phyloP scores from a whole-genome alignment of 1,284 basidiomycete species.

The Fistulinella cinereoalba region DNA sequence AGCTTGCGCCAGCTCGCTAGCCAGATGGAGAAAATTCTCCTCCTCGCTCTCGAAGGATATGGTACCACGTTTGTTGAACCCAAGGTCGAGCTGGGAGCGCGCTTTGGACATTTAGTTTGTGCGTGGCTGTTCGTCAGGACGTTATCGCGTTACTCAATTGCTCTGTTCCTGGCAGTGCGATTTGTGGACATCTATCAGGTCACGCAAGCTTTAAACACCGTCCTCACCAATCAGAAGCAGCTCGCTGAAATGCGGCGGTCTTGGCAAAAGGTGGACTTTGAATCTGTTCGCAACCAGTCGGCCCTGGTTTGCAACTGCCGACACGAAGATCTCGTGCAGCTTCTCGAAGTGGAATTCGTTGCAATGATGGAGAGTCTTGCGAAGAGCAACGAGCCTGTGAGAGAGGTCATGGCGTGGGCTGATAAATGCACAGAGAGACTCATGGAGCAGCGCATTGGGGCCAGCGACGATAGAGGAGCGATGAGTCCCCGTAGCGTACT shows the following conservation, averaged over 20 bases:
- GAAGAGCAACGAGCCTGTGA: slow-evolving; percentile 77
- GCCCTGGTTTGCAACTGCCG: slow-evolving; percentile 87
- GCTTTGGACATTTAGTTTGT: slow-evolving; percentile 86
- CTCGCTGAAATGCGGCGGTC: slow-evolving; percentile 81
- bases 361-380: slow-evolving; percentile 64
- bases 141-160: slow-evolving; percentile 7
- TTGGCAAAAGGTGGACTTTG: slow-evolving; percentile 84
- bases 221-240: slow-evolving; percentile 82
- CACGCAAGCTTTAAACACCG: slow-evolving; percentile 80
- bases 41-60: slow-evolving; percentile 76
- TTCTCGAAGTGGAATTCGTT: slow-evolving; percentile 84
- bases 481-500: slow-evolving; percentile 83
- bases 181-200: slow-evolving; percentile 89
- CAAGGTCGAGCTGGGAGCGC: slow-evolving; percentile 83
- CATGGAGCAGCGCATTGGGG: slow-evolving; percentile 63
- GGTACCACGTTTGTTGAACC: slow-evolving; percentile 89
- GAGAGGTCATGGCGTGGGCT: slow-evolving; percentile 85
- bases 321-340: slow-evolving; percentile 80
- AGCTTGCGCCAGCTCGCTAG: slow-evolving; percentile 79
- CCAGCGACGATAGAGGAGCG: slow-evolving; percentile 68
- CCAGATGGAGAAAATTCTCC: slow-evolving; percentile 86
- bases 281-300: slow-evolving; percentile 87
- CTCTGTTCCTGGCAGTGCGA: slow-evolving; percentile 53
- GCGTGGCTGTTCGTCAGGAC: slow-evolving; percentile 36
- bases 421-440: slow-evolving; percentile 82